Conservation (phyloP, 768 basidiomycete genomes). For the Exidia glandulosa region DNA sequence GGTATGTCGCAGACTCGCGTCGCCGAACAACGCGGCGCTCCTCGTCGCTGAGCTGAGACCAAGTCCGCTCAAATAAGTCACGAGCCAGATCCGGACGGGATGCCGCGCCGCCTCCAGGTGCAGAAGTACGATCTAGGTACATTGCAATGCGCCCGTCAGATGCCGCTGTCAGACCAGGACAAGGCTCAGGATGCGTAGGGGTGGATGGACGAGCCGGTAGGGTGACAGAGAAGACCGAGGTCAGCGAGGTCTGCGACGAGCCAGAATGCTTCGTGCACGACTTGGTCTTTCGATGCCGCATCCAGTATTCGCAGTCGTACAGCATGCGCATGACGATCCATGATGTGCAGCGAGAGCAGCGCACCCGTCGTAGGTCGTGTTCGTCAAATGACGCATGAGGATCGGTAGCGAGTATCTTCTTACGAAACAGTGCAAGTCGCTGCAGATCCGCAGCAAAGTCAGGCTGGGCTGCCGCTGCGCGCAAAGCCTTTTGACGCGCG, state of each 20-base stretch:
- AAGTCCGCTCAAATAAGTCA: neutral
- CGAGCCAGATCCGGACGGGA: neutral
- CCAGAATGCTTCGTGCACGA: conserved; percentile 2
- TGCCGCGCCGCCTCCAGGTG: neutral
- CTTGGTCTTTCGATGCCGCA: conserved; percentile 4
- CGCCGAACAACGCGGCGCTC: neutral
- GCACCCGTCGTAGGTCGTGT: conserved; percentile 5
- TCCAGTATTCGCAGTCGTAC: conserved; percentile 10
- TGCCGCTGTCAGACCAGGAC: no score
- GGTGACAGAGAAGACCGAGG: neutral
- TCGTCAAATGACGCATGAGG: conserved; percentile 9
- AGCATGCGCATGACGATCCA: conserved; percentile 11
- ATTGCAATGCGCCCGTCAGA: no score
- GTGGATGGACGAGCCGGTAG: no score
- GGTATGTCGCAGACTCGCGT: neutral
- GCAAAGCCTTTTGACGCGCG: neutral
- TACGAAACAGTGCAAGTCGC: neutral
- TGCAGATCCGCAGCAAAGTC: neutral
- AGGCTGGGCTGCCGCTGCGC: neutral
- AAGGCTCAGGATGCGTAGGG: no score
- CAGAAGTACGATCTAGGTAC: no score
- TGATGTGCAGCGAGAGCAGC: conserved; percentile 9
- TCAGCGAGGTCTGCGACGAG: neutral
- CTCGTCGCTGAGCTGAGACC: neutral
- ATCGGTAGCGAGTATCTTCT: neutral